Evolutionary conservation across 2,329 filamentous ascomycete genomes (phyloP).

Genomic region (Didymella keratinophila): DNA sequence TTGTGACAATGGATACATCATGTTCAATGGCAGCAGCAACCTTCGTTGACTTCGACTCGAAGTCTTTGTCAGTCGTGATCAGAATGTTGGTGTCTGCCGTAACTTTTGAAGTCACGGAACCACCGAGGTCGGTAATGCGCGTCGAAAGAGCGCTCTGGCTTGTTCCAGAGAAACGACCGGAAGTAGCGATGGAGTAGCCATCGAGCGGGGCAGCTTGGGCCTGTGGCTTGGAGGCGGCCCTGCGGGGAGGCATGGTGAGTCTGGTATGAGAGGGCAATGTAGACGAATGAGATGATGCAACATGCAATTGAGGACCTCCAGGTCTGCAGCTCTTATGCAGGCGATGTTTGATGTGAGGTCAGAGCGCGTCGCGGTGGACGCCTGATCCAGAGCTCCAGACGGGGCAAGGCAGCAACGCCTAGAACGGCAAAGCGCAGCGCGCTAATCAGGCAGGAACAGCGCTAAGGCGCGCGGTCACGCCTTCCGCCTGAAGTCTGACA

Average conservation of each 20-base stretch:
- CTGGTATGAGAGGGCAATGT: constrained; percentile 5
- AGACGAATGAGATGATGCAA: constrained; percentile 17
- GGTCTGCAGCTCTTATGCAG: constrained; percentile 17
- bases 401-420: constrained; percentile 18
- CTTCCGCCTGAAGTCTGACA: constrained; percentile 6
- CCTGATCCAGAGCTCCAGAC: constrained; percentile 9
- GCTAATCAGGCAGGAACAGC: constrained; percentile 6
- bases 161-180: constrained; percentile 65
- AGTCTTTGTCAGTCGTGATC: constrained; percentile 64
- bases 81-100: constrained; percentile 63
- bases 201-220: constrained; percentile 52
- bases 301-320: constrained; percentile 7
- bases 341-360: constrained; percentile 7
- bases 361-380: constrained; percentile 7
- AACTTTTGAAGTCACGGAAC: constrained; percentile 57
- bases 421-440: constrained; percentile 9
- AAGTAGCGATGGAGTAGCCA: constrained; percentile 63
- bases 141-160: constrained; percentile 61
- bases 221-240: constrained; percentile 29
- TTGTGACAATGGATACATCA: constrained; percentile 63
- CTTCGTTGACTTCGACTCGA: constrained; percentile 60
- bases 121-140: constrained; percentile 61
- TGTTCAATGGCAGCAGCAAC: constrained; percentile 59
- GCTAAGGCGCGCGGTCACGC: constrained; percentile 17
- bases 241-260: constrained; percentile 37